Percentiles rank a stretch among this genome's conserved stretches.
Evolutionary conservation across 2,329 filamentous ascomycete genomes (phyloP).

Genomic region (Colletotrichum sp.): DNA sequence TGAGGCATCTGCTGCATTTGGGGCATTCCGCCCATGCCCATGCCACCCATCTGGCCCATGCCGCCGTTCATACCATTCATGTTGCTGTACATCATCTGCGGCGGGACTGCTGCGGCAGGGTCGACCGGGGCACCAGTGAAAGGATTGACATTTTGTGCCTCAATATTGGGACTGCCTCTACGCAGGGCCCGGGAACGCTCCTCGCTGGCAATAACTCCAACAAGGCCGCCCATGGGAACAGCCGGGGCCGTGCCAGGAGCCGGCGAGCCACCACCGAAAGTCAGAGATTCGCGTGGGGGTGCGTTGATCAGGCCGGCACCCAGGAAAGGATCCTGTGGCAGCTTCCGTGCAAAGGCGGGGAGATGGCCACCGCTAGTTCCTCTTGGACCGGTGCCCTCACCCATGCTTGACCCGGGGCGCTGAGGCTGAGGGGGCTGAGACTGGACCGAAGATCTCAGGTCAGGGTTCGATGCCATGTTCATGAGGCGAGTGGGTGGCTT

Average conservation of each 20-base stretch:
- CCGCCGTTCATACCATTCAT: conserved; percentile 24
- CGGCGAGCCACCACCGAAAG: conserved; percentile 65
- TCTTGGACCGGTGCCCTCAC: conserved; percentile 45
- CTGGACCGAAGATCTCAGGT: conserved; percentile 63
- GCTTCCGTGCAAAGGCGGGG: conserved; percentile 81
- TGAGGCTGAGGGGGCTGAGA: conserved; percentile 46
- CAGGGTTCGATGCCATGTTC: conserved; percentile 72
- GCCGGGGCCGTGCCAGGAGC: conserved; percentile 39
- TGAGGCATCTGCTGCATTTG: conserved; percentile 18
- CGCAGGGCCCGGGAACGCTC: conserved; percentile 80
- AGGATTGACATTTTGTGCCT: conserved; percentile 47
- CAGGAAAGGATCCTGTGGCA: conserved; percentile 86
- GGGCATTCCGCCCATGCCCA: conserved; percentile 36
- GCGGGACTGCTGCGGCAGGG: conserved; percentile 53
- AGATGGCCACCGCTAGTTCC: conserved; percentile 54
- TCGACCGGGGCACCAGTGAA: conserved; percentile 49
- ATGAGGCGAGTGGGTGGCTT: conserved; percentile 74
- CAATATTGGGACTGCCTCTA: conserved; percentile 76
- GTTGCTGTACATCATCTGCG: conserved; percentile 43
- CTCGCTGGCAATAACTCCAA: conserved; percentile 87
- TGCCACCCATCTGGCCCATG: conserved; percentile 30
- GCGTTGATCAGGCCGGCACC: conserved; percentile 78
- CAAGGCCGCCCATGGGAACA: conserved; percentile 75
- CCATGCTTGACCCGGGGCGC: conserved; percentile 62
- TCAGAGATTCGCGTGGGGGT: conserved; percentile 75